Percentiles rank a stretch among this genome's conserved stretches.
Conservation (phyloP, 352 stramenopile genomes). For the Globisporangium iwayamae region DNA sequence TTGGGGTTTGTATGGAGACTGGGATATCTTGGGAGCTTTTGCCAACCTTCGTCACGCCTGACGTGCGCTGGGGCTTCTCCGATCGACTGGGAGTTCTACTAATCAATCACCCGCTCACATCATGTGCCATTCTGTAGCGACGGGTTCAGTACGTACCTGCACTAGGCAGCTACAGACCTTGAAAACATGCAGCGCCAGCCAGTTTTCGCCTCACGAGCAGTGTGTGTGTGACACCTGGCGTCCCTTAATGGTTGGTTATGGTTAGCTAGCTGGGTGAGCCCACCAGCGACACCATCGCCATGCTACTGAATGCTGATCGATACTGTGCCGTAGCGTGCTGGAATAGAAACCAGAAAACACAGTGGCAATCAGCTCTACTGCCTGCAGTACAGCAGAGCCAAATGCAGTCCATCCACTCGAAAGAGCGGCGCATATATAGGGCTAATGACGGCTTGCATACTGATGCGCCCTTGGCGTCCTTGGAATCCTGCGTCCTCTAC, state of each 20-base stretch:
- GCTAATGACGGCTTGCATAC: too few relatives aligned
- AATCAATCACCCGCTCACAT: background rate
- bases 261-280: background rate
- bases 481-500: too few relatives aligned
- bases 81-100: background rate
- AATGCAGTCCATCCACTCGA: too few relatives aligned
- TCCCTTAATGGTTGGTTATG: background rate
- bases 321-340: background rate
- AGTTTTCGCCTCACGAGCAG: too few relatives aligned
- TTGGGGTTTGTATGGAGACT: background rate
- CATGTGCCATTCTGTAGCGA: background rate
- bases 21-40: background rate
- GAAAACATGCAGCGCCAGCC: background rate
- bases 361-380: too few relatives aligned
- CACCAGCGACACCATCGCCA: background rate
- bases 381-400: too few relatives aligned
- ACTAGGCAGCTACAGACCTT: background rate
- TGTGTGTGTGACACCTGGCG: background rate
- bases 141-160: background rate
- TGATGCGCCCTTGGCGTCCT: too few relatives aligned
- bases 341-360: background rate
- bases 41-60: background rate
- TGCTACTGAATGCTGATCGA: background rate
- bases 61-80: background rate
- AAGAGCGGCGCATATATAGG: too few relatives aligned